Evolutionary conservation across 192 early-diverging fungal species (phyloP).

Genomic region (Entophlyctis luteolus): DNA sequence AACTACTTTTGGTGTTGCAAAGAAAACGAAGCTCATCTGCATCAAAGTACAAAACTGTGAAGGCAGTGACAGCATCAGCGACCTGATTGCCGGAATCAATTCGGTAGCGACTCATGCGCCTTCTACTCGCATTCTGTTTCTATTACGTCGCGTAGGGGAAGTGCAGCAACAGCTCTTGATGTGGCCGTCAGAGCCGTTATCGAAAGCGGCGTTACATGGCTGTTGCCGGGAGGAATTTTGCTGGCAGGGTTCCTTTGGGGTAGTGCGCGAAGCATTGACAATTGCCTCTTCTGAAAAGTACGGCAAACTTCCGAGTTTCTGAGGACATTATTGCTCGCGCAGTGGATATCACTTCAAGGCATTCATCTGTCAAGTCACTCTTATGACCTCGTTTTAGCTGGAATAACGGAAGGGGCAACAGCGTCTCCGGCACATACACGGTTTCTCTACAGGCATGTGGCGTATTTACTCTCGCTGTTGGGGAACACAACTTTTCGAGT

Average conservation of each 20-base stretch:
- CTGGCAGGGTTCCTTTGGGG: constrained; percentile 64
- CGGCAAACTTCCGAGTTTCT: constrained; percentile 82
- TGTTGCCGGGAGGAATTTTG: constrained; percentile 54
- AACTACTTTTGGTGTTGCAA: constrained; percentile 67
- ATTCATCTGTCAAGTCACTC: neutral
- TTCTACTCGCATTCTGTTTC: constrained; percentile 68
- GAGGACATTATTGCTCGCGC: constrained; percentile 97
- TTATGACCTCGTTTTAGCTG: constrained; percentile 42
- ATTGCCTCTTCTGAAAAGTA: constrained; percentile 85
- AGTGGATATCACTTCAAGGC: constrained; percentile 68
- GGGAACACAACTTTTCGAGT: constrained; percentile 38
- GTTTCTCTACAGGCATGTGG: constrained; percentile 89
- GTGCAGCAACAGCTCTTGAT: constrained; percentile 73
- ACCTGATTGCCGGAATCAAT: constrained; percentile 53
- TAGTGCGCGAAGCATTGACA: constrained; percentile 70
- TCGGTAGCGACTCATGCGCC: constrained; percentile 38
- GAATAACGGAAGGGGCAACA: constrained; percentile 71
- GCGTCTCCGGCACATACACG: constrained; percentile 94
- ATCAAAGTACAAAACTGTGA: constrained; percentile 62
- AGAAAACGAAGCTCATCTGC: constrained; percentile 65
- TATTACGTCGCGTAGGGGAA: constrained; percentile 91
- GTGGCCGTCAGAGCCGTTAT: constrained; percentile 64
- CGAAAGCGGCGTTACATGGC: constrained; percentile 46
- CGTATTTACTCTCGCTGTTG: constrained; percentile 66
- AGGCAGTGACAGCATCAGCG: constrained; percentile 45